Evolutionary conservation across 371 early-diverging fungal genomes (phyloP), one percentile per base, ranked within the genome.

Genomic region (Mortierella sp.): DNA sequence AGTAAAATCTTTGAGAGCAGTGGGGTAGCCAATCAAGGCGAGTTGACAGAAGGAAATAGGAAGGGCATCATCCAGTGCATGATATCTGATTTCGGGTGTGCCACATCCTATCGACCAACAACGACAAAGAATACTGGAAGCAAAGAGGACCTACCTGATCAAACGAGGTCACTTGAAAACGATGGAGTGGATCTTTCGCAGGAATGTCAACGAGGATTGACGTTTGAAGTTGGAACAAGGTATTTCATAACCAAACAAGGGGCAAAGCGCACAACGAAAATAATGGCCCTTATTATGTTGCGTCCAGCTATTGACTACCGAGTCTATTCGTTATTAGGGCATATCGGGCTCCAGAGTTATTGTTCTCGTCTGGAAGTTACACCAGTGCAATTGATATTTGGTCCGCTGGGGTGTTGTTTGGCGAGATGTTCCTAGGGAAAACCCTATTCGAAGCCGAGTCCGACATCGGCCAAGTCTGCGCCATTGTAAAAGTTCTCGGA

Each of bases 31-130:
- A 24, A 55, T 7, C 55, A 55, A 55, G 22, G 28, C 28, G 19
- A 55, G 9, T 10, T 6, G 1, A 21, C 7, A 1, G 53, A 45
- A 36, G 71, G 22, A 22, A 21, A 58, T 33, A 13, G 45, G 41
- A 33, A 40, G 4, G 76, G 76, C 1, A 15, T 65, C 32, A 77
- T 74, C 58, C 72, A 65, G 80, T 70, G 85, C 66, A 66, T 82
- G 72, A 87, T 92, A 24, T 87, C 90, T 9, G 92, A 92, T 69
- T 91, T 90, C 85, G 92, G 91, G 24, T 83, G 89, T 11, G 92
- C 92, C 6, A 70, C 71, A 0, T 74, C 70, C 21, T 40, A 63
- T 6, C 32, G 21, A 24, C 10, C 61, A 8, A n/a, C 36, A n/a
- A 52, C 32, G 22, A 38, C 45, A 19, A 38, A 36, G 4, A 33